A percentile compares a stretch with the other conserved stretches of the same genome.
phyloP scores from a whole-genome alignment of 345 rosid genomes.

The Balakata baccata region DNA sequence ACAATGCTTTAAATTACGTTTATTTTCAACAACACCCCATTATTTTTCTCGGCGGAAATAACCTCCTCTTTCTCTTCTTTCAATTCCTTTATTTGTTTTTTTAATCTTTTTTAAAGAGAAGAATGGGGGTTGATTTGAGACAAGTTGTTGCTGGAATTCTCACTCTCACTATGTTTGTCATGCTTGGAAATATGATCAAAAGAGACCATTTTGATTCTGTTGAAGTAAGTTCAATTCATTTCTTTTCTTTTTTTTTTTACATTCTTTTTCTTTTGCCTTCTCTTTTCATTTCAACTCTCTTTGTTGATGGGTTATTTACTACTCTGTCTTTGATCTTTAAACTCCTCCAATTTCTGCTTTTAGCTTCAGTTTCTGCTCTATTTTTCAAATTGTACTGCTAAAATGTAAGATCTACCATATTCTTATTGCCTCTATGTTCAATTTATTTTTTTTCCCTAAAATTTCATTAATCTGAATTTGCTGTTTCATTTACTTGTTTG shows the following conservation, averaged over 20 bases:
- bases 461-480: not conserved
- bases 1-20: not conserved
- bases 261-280: not conserved
- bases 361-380: not conserved
- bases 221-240: conserved; percentile 38
- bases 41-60: no score
- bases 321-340: conserved; percentile 9
- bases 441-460: not conserved
- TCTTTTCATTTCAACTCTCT: conserved; percentile 1
- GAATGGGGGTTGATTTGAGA: conserved; percentile 86
- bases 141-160: conserved; percentile 90
- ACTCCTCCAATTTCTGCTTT: not conserved
- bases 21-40: no score
- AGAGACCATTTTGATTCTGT: conserved; percentile 80
- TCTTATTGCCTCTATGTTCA: not conserved
- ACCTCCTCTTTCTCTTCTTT: no score
- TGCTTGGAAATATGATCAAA: conserved; percentile 97
- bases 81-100: no score
- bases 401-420: conserved; percentile 11
- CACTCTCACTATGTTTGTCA: conserved; percentile 88
- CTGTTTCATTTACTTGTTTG: not conserved
- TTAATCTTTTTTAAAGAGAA: not conserved
- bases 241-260: not conserved
- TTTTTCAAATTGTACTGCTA: not conserved
- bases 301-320: not conserved